Evolutionary conservation across 257 asterid species (phyloP).

Genomic region (Solanum paucissectum): DNA sequence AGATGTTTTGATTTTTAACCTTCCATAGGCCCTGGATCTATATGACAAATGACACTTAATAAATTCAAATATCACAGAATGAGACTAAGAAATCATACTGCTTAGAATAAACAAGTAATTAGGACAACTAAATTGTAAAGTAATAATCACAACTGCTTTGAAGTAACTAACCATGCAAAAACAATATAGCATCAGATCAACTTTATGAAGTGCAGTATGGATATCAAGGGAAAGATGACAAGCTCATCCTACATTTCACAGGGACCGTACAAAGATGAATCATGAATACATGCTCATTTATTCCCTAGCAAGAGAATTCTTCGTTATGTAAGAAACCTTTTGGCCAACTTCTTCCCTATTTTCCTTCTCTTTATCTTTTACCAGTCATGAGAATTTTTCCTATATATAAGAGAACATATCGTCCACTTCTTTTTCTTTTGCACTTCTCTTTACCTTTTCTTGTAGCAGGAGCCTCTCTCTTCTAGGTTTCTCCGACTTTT

Average conservation of each 20-base stretch:
- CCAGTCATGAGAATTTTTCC: not conserved
- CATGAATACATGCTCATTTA: not conserved
- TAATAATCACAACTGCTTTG: not conserved
- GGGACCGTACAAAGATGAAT: not conserved
- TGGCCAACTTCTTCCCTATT: not conserved
- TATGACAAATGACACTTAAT: not conserved
- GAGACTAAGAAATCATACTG: not conserved
- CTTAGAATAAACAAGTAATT: not conserved
- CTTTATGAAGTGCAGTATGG: not conserved
- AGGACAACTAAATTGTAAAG: not conserved
- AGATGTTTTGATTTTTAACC: conserved; percentile 16
- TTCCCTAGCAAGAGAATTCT: not conserved
- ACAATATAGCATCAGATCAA: not conserved
- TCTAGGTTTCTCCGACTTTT: not conserved
- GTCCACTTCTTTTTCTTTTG: not conserved
- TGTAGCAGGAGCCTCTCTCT: not conserved
- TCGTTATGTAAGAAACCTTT: not conserved
- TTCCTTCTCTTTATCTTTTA: not conserved
- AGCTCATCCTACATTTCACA: not conserved
- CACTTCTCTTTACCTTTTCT: not conserved
- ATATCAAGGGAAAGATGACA: not conserved
- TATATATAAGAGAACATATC: not conserved
- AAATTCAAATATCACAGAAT: not conserved
- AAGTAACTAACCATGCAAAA: not conserved
- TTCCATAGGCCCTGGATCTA: conserved; percentile 18